Conservation (phyloP, 495 filamentous ascomycete species). For the Rusavskia elegans region DNA sequence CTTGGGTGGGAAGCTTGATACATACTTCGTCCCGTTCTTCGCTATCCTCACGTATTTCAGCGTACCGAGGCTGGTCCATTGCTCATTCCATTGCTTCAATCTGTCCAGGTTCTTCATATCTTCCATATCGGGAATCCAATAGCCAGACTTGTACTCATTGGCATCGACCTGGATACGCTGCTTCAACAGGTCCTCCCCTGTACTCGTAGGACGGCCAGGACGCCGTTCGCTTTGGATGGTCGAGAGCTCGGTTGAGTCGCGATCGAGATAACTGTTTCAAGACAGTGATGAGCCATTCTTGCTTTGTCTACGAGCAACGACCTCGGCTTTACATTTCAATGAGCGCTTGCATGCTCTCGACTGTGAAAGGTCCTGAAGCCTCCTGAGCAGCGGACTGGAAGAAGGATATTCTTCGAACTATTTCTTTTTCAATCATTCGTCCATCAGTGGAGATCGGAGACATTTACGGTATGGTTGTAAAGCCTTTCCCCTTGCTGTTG, state of each 20-base stretch:
- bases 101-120: conserved; percentile 34
- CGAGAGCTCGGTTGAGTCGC: conserved; percentile 60
- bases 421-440: too few relatives aligned
- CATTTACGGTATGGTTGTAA: conserved; percentile 47
- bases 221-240: conserved; percentile 59
- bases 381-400: conserved; percentile 50
- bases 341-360: conserved; percentile 41
- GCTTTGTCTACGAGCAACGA: too few relatives aligned
- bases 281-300: background rate
- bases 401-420: conserved; percentile 57
- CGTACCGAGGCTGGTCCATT: conserved; percentile 41
- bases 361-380: conserved; percentile 34
- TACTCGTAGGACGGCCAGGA: conserved; percentile 63
- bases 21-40: conserved; percentile 35
- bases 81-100: conserved; percentile 43
- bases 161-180: conserved; percentile 54
- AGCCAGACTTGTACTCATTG: conserved; percentile 71
- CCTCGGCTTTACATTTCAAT: conserved; percentile 38
- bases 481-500: conserved; percentile 42
- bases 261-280: conserved; percentile 49
- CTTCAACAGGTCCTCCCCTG: conserved; percentile 58
- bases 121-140: conserved; percentile 53
- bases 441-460: background rate
- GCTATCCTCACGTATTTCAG: conserved; percentile 48
- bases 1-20: conserved; percentile 55